These are phyloP conservation scores for Alternaria sp. DNA, from an alignment of 2,329 filamentous ascomycete species.

Conservation along the genomic window DNA sequence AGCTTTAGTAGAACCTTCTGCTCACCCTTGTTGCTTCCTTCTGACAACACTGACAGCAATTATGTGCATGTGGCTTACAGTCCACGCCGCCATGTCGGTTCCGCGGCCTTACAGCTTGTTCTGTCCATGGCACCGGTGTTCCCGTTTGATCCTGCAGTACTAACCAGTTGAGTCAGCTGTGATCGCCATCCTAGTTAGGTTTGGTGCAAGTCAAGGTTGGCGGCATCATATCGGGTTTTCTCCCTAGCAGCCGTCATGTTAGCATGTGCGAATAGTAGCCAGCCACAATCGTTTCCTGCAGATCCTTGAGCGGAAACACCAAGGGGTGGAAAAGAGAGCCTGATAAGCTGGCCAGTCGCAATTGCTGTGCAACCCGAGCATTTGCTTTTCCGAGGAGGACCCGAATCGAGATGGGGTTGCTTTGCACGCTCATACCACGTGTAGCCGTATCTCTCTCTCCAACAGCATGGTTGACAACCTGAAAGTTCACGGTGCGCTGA, in stretches of 20 bases:
- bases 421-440: conserved; percentile 40
- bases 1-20: conserved; percentile 6
- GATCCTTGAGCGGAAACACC: conserved; percentile 17
- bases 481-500: conserved; percentile 14
- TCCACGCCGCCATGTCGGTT: conserved; percentile 10
- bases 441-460: conserved; percentile 33
- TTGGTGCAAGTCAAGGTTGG: conserved; percentile 7
- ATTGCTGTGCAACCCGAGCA: conserved; percentile 6
- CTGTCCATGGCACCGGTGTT: conserved; percentile 4
- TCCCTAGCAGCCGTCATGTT: conserved; percentile 14
- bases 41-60: not conserved
- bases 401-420: conserved; percentile 10
- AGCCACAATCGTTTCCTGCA: conserved; percentile 16
- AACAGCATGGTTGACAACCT: conserved; percentile 20
- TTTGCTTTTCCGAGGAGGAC: conserved; percentile 26
- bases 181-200: conserved; percentile 5
- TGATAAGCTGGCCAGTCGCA: conserved; percentile 26
- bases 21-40: conserved; percentile 9
- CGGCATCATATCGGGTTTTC: conserved; percentile 16
- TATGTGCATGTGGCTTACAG: not conserved
- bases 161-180: conserved; percentile 2
- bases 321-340: conserved; percentile 14
- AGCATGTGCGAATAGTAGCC: conserved; percentile 8
- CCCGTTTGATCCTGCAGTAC: not conserved
- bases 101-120: conserved; percentile 13